Base-by-base conservation (phyloP, 768 basidiomycete genomes). In the Rhizopogon vulgaris region DNA sequence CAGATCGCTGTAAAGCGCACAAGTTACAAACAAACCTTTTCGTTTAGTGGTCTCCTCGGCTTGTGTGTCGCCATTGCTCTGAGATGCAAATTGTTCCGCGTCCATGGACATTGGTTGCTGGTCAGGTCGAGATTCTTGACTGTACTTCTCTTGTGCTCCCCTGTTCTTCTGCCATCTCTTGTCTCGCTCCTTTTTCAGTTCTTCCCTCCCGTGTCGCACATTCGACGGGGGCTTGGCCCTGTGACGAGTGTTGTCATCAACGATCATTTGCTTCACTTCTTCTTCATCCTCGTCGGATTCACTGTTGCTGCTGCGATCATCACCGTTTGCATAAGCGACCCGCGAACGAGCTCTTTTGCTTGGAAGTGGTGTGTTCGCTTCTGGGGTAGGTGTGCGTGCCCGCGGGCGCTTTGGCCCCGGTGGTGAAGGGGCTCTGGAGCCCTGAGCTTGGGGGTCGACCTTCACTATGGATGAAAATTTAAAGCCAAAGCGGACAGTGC, bases 401-500 rank as follows among this genome's bases (percentile, higher is more conserved):
- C 67, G 71, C 1, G 57, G 54, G n/a, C 67, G 71, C 41, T 70
- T 71, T 41, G 54, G 54, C 3, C 63, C 54, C 22, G 41, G n/a
- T 7, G 54, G 28, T 41, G 58, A 52, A 30, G 24, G 17, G 32
- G 43, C 38, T 15, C 63, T 49, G 8, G 32, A 36, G 9, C 27
- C 49, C 48, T 53, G 55, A 48, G 47, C 34, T 18, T 52, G 40
- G 3, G 39, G 38, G 25, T 67, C 60, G 32, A 60, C 51, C 55
- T 52, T 56, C 39, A 48, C 55, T 32, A 69, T 52, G 14, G 61
- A 53, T 17, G 69, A 51, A 32, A 60, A 61, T 42, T 70, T 65
- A 8, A 78, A 76, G 48, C 69, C 67, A 32, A 63, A 63, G 30
- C 69, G 76, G 8, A 88, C 80, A 52, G 70, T 66, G 61, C 88